Conservation (phyloP, 2,329 filamentous ascomycete species). For the Xylaria sp. region DNA sequence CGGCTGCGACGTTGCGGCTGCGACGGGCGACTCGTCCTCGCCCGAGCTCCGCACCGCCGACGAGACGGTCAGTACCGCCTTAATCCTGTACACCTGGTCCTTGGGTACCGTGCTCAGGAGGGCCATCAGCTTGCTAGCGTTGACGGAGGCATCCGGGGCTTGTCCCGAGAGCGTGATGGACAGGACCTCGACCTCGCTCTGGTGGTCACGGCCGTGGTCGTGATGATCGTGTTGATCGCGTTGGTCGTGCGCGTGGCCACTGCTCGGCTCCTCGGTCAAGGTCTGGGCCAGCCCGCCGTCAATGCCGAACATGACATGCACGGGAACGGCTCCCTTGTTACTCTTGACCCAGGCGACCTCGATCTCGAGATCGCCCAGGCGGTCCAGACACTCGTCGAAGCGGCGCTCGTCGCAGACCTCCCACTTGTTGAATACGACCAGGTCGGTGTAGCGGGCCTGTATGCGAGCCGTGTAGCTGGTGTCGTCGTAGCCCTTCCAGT, state of each 20-base stretch:
- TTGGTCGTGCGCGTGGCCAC: constrained; percentile 41
- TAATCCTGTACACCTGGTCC: constrained; percentile 95
- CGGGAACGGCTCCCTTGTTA: constrained; percentile 75
- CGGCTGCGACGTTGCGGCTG: constrained; percentile 34
- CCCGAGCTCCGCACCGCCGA: constrained; percentile 53
- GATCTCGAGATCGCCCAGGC: constrained; percentile 78
- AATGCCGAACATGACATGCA: constrained; percentile 81
- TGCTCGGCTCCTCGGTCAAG: constrained; percentile 45
- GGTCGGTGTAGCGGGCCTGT: constrained; percentile 86
- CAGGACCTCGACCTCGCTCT: constrained; percentile 90
- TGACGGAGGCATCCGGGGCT: constrained; percentile 43
- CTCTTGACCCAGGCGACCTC: constrained; percentile 85
- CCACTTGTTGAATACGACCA: constrained; percentile 95
- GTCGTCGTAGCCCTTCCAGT: constrained; percentile 91
- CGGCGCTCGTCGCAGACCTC: constrained; percentile 72
- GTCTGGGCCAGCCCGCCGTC: constrained; percentile 75
- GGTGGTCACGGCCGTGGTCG: constrained; percentile 57
- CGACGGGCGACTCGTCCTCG: constrained; percentile 46
- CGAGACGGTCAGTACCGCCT: constrained; percentile 62
- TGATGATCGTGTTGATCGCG: constrained; percentile 46
- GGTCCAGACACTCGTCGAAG: constrained; percentile 77
- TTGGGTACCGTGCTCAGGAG: constrained; percentile 78
- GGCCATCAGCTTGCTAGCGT: constrained; percentile 64
- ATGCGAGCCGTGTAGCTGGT: constrained; percentile 86
- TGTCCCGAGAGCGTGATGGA: constrained; percentile 69